Percentiles rank a stretch among this genome's conserved stretches.
phyloP scores from a whole-genome alignment of 352 stramenopile genomes.

The Halophytophthora polymorphica region DNA sequence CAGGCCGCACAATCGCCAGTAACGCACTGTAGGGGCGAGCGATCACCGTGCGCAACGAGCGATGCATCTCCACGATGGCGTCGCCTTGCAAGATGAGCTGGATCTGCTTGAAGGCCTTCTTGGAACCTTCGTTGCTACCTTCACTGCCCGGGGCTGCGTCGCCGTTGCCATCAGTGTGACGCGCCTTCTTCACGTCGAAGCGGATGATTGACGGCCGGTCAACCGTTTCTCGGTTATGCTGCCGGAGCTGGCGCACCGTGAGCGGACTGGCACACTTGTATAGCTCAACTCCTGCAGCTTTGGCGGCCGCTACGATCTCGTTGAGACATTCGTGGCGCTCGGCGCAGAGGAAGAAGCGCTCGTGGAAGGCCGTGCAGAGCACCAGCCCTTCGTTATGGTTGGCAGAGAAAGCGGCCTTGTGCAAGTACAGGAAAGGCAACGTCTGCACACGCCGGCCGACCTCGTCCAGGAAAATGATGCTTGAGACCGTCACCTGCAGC shows the following conservation, averaged over 20 bases:
- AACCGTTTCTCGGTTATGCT: constrained; percentile 55
- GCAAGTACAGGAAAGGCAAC: constrained; percentile 58
- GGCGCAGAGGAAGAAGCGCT: constrained; percentile 64
- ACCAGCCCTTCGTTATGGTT: constrained; percentile 57
- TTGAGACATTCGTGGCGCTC: constrained; percentile 58
- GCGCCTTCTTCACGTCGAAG: constrained; percentile 62
- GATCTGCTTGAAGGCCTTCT: constrained; percentile 41
- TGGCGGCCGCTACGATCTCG: constrained; percentile 47
- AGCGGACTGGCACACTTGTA: constrained; percentile 34
- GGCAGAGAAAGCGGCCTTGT: constrained; percentile 34
- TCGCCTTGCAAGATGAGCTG: constrained; percentile 67
- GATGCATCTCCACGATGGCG: constrained; percentile 59
- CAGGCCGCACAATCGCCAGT: constrained; percentile 44
- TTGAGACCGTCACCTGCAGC: constrained; percentile 45
- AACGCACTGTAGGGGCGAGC: constrained; percentile 53
- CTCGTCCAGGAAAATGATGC: constrained; percentile 57
- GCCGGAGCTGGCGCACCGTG: constrained; percentile 48
- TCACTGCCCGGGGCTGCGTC: constrained; percentile 17
- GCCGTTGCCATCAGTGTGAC: constrained; percentile 11
- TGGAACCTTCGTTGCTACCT: constrained; percentile 25
- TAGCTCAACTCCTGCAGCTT: constrained; percentile 40
- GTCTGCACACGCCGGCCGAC: constrained; percentile 34
- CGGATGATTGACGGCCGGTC: constrained; percentile 54
- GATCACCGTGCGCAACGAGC: constrained; percentile 54
- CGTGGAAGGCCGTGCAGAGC: constrained; percentile 56